phyloP scores from a whole-genome alignment of 306 rosid genomes.

The Lathyrus tuberosus region DNA sequence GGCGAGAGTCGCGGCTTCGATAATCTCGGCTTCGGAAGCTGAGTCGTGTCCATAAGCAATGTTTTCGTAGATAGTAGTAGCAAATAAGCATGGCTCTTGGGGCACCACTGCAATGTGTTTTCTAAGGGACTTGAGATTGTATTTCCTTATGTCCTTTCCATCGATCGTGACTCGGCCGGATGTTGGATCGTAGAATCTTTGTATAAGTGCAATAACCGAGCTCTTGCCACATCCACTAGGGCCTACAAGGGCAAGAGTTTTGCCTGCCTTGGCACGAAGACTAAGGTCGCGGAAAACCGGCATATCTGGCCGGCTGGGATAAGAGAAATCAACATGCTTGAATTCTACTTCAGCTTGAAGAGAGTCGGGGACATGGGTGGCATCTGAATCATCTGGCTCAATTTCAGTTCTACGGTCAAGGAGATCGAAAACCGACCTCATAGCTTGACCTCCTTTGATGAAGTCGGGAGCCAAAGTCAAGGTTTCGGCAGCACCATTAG shows the following conservation, averaged over 20 bases:
- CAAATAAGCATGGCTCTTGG: constrained; percentile 94
- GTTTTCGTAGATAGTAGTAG: constrained; percentile 80
- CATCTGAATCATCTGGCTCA: constrained; percentile 90
- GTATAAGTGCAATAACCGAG: constrained; percentile 82
- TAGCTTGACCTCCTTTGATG: constrained; percentile 94
- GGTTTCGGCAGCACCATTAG: constrained; percentile 98
- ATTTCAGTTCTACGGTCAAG: constrained; percentile 96
- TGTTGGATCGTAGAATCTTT: constrained; percentile 86
- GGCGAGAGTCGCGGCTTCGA: constrained; percentile 90
- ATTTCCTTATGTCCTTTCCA: constrained; percentile 90
- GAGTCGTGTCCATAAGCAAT: constrained; percentile 93
- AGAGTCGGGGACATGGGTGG: constrained; percentile 75
- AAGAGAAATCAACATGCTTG: constrained; percentile 88
- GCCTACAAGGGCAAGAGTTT: constrained; percentile 96
- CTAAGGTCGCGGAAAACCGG: constrained; percentile 82
- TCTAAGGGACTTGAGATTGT: constrained; percentile 89
- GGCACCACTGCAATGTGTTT: constrained; percentile 90
- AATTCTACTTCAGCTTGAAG: constrained; percentile 93
- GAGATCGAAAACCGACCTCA: constrained; percentile 91
- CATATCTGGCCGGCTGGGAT: constrained; percentile 88
- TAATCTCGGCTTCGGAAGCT: constrained; percentile 84
- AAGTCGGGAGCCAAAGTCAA: constrained; percentile 97
- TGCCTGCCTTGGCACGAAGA: constrained; percentile 88
- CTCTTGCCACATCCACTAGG: constrained; percentile 99
- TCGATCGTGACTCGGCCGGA: constrained; percentile 86